A percentile compares a stretch with the other conserved stretches of the same genome.
phyloP scores from a whole-genome alignment of 1,284 basidiomycete species.

The Quambalaria eucalypti region DNA sequence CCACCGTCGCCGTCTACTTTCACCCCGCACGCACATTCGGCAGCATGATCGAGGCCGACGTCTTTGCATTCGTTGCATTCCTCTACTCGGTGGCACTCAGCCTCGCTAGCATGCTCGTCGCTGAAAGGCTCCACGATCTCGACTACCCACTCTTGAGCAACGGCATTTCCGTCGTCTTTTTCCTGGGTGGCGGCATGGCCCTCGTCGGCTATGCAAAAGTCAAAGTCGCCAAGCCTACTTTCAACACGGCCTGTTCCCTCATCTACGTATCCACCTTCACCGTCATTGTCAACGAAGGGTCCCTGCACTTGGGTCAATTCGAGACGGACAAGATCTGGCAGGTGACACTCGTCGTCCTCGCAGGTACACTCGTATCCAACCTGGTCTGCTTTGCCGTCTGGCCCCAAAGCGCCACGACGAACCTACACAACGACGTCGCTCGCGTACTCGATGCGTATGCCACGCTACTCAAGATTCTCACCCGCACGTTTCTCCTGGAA shows the following conservation, averaged over 20 bases:
- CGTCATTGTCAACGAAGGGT: conserved; percentile 77
- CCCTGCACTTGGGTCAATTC: conserved; percentile 54
- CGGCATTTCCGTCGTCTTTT: conserved; percentile 52
- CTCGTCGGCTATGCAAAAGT: conserved; percentile 75
- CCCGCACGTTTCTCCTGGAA: conserved; percentile 40
- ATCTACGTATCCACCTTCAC: conserved; percentile 32
- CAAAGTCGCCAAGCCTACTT: conserved; percentile 78
- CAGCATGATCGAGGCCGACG: conserved; percentile 78
- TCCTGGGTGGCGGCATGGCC: conserved; percentile 70
- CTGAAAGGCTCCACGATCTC: conserved; percentile 49
- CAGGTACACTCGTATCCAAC: conserved; percentile 70
- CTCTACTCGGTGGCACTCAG: conserved; percentile 66
- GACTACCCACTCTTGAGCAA: conserved; percentile 49
- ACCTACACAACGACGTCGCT: conserved; percentile 56
- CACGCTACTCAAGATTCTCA: conserved; percentile 32
- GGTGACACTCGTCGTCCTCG: conserved; percentile 59
- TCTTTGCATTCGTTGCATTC: conserved; percentile 65
- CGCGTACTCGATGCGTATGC: conserved; percentile 34
- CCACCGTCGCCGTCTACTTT: conserved; percentile 62
- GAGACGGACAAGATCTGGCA: conserved; percentile 43
- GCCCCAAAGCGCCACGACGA: conserved; percentile 71
- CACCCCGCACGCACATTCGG: conserved; percentile 66
- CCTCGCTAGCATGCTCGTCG: conserved; percentile 58
- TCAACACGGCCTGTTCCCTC: conserved; percentile 65
- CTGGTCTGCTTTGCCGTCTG: conserved; percentile 72